A percentile compares a stretch with the other conserved stretches of the same genome.
Conservation (phyloP, 192 early-diverging fungal genomes). For the Umbelopsis vinacea region DNA sequence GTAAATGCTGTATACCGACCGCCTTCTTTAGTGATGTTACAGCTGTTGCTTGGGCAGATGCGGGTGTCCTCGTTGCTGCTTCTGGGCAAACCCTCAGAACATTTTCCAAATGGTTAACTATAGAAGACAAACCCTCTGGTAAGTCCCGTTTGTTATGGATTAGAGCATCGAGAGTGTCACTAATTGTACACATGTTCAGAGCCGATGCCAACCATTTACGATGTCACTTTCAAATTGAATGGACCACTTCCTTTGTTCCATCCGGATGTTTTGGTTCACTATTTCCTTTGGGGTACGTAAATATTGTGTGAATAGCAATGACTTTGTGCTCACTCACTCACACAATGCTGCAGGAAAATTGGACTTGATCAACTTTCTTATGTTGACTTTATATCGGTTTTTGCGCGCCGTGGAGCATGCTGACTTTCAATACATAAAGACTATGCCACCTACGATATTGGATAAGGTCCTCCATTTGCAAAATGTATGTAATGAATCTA, state of each 20-base stretch:
- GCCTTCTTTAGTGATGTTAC: conserved; percentile 3
- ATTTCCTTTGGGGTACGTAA: conserved; percentile 71
- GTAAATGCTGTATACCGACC: no score
- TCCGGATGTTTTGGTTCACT: conserved; percentile 68
- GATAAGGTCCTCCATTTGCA: conserved; percentile 61
- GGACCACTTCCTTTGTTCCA: conserved; percentile 77
- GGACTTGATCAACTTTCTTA: conserved; percentile 65
- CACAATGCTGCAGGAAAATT: conserved; percentile 51
- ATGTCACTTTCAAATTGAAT: conserved; percentile 54
- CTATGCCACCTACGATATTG: conserved; percentile 64
- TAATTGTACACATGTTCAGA: conserved; percentile 27
- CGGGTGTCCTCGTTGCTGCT: conserved; percentile 64
- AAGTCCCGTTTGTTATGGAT: conserved; percentile 1
- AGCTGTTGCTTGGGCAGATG: conserved; percentile 54
- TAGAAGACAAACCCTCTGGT: conserved; percentile 48
- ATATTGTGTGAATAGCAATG: background rate
- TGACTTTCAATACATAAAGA: conserved; percentile 42
- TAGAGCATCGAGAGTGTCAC: conserved; percentile 16
- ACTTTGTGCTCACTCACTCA: conserved; percentile 4
- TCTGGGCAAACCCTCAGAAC: conserved; percentile 57
- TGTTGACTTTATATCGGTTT: conserved; percentile 68
- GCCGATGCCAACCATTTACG: conserved; percentile 53
- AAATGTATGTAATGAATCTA: conserved; percentile 40
- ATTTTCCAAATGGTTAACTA: conserved; percentile 70
- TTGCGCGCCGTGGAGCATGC: conserved; percentile 10